Percentiles rank a stretch among this genome's conserved stretches.
Conservation (phyloP, 306 rosid species). For the Hippophae rhamnoides region DNA sequence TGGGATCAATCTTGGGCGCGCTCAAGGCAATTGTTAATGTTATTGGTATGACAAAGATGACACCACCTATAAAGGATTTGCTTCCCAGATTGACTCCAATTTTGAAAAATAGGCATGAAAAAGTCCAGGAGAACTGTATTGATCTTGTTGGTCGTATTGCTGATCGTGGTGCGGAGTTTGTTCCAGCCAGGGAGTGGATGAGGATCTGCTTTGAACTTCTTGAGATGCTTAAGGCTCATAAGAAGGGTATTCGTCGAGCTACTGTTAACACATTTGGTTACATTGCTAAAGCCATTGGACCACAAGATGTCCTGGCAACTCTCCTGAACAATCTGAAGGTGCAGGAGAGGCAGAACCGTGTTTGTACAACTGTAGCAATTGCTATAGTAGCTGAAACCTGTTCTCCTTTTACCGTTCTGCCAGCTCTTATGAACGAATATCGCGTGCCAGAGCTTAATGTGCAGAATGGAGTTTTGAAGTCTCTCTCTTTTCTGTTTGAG, state of each 20-base stretch:
- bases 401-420: slow-evolving; percentile 86
- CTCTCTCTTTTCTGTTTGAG: slow-evolving; percentile 88
- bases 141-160: slow-evolving; percentile 95
- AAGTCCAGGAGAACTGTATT: slow-evolving; percentile 94
- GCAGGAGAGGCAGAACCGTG: slow-evolving; percentile 97
- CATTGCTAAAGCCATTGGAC: slow-evolving; percentile 93
- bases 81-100: slow-evolving; percentile 94
- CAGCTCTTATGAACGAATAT: slow-evolving; percentile 93
- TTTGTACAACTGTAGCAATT: slow-evolving; percentile 89
- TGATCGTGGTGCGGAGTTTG: slow-evolving; percentile 96
- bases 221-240: slow-evolving; percentile 98
- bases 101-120: slow-evolving; percentile 91
- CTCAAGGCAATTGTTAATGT: slow-evolving; percentile 94
- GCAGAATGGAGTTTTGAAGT: slow-evolving; percentile 87
- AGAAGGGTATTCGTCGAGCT: slow-evolving; percentile 90
- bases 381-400: slow-evolving; percentile 96
- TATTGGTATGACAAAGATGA: slow-evolving; percentile 98
- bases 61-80: slow-evolving; percentile 92
- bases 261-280: slow-evolving; percentile 86
- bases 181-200: slow-evolving; percentile 97
- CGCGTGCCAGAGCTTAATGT: slow-evolving; percentile 95
- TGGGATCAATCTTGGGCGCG: slow-evolving; percentile 90
- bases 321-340: slow-evolving; percentile 77
- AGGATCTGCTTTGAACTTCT: slow-evolving; percentile 95
- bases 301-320: slow-evolving; percentile 87